phyloP scores from a whole-genome alignment of 108 stramenopile species.

The Parmales sp. region DNA sequence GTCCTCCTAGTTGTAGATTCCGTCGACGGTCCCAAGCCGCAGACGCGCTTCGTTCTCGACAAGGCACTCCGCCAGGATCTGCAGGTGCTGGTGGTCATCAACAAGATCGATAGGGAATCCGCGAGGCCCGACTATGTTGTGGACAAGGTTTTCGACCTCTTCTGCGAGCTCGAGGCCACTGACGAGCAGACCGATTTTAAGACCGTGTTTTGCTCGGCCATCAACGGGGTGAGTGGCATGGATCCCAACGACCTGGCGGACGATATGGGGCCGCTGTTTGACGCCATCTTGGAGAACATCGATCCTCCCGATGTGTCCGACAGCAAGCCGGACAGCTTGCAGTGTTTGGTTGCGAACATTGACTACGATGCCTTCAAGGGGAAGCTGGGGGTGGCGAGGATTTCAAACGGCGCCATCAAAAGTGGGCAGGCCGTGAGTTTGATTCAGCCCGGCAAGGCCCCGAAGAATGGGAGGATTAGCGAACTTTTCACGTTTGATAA shows the following conservation, averaged over 20 bases:
- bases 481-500: conserved; percentile 94
- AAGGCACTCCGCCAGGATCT: conserved; percentile 74
- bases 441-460: conserved; percentile 53
- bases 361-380: conserved; percentile 97
- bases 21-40: conserved; percentile 97
- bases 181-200: conserved; percentile 97
- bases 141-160: conserved; percentile 95
- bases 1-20: conserved; percentile 92
- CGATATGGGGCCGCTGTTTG: conserved; percentile 86
- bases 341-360: conserved; percentile 86
- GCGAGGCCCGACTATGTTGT: conserved; percentile 94
- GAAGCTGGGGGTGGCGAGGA: conserved; percentile 91
- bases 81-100: conserved; percentile 91
- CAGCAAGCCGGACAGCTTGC: conserved; percentile 45
- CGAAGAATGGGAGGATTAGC: conserved; percentile 67
- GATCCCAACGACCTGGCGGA: conserved; percentile 61
- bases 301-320: conserved; percentile 56
- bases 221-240: conserved; percentile 76
- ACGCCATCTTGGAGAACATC: conserved; percentile 62
- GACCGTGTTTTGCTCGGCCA: conserved; percentile 86
- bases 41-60: conserved; percentile 56
- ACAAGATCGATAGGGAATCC: conserved; percentile 96
- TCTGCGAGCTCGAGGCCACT: conserved; percentile 86
- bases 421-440: conserved; percentile 65
- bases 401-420: conserved; percentile 73